phyloP scores from a whole-genome alignment of 2,329 filamentous ascomycete genomes.

The Rhytidhysteron rufulum region DNA sequence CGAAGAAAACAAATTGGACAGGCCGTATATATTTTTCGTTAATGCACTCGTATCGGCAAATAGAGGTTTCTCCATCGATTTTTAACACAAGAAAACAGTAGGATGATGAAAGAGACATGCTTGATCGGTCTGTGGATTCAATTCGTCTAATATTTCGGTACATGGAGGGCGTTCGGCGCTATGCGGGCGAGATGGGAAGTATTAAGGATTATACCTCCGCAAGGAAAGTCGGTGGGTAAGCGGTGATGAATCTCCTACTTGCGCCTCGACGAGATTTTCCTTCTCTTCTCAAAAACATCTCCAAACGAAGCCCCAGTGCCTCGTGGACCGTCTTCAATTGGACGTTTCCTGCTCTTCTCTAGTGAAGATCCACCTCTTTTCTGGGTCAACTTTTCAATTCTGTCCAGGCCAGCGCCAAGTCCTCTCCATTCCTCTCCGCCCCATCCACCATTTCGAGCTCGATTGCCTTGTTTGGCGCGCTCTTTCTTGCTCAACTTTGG shows the following conservation, averaged over 20 bases:
- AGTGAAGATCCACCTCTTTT: slow-evolving; percentile 59
- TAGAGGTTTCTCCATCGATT: background rate
- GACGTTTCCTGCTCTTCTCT: slow-evolving; percentile 83
- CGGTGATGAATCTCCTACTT: background rate
- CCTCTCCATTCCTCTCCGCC: slow-evolving; percentile 93
- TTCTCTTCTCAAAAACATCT: slow-evolving; percentile 59
- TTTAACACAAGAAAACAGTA: background rate
- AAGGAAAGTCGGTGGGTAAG: too few species aligned
- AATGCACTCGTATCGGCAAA: background rate
- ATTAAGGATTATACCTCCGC: background rate
- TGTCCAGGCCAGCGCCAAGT: slow-evolving; percentile 77
- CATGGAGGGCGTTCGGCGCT: background rate
- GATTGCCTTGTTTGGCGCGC: slow-evolving; percentile 56
- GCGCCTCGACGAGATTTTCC: slow-evolving; percentile 16
- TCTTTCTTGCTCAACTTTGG: slow-evolving; percentile 89
- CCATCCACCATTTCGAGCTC: slow-evolving; percentile 54
- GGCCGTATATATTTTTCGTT: background rate
- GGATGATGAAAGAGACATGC: background rate
- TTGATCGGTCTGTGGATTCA: background rate
- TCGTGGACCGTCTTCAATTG: slow-evolving; percentile 67
- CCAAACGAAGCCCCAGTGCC: slow-evolving; percentile 66
- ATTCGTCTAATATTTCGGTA: background rate
- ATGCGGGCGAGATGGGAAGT: background rate
- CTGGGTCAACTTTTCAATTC: slow-evolving; percentile 79
- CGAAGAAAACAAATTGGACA: background rate